phyloP scores from a whole-genome alignment of 805 yeast genomes.

The Sugiyamaella americana region DNA sequence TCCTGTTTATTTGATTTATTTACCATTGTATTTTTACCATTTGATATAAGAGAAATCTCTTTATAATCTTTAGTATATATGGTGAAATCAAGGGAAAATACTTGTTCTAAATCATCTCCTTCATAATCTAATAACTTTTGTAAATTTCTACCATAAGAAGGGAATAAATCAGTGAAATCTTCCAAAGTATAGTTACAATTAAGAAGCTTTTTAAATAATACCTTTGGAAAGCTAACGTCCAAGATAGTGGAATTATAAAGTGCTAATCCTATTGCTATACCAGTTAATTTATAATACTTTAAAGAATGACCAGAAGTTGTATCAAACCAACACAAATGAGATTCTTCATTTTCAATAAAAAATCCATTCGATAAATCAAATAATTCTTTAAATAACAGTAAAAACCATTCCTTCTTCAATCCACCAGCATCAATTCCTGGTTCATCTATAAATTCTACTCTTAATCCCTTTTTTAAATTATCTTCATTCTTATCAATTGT shows the following conservation, averaged over 20 bases:
- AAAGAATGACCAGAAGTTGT: slow-evolving; percentile 18
- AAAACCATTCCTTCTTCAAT: slow-evolving; percentile 88
- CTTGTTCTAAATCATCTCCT: slow-evolving; percentile 38
- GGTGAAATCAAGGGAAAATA: slow-evolving; percentile 57
- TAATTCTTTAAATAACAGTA: slow-evolving; percentile 60
- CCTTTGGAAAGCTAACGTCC: slow-evolving; percentile 70
- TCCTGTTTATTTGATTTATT: slow-evolving; percentile 49
- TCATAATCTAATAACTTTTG: slow-evolving; percentile 41
- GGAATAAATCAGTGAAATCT: slow-evolving; percentile 66
- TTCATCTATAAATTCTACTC: slow-evolving; percentile 77
- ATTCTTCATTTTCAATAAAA: slow-evolving; percentile 60
- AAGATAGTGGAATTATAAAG: slow-evolving; percentile 84
- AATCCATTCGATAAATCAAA: slow-evolving; percentile 65
- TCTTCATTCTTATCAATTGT: slow-evolving; percentile 45
- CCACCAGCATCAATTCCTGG: slow-evolving; percentile 98
- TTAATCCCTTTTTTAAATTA: slow-evolving; percentile 67
- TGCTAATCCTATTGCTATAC: slow-evolving; percentile 84
- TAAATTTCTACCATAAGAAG: slow-evolving; percentile 54
- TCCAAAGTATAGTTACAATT: slow-evolving; percentile 47
- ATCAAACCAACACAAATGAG: slow-evolving; percentile 69
- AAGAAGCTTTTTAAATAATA: slow-evolving; percentile 68
- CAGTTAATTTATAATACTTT: slow-evolving; percentile 59
- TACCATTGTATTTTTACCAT: slow-evolving; percentile 54
- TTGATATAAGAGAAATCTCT: slow-evolving; percentile 47
- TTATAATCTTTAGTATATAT: slow-evolving; percentile 41